phyloP scores from a whole-genome alignment of 345 rosid species.

The Dovyalis caffra region DNA sequence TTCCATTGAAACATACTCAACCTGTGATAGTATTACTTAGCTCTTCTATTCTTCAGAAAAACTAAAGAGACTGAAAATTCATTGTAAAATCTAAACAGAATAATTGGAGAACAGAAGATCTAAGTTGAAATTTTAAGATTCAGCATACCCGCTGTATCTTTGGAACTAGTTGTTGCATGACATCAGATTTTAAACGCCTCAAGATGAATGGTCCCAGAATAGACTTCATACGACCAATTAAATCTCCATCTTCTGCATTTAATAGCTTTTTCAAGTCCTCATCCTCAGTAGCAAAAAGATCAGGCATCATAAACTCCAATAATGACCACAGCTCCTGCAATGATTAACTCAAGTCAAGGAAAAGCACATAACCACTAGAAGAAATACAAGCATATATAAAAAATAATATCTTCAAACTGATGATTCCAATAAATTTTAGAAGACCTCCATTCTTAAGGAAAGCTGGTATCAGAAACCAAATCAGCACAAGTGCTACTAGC shows the following conservation, averaged over 20 bases:
- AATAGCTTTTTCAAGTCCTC: constrained; percentile 85
- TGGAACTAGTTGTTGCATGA: constrained; percentile 95
- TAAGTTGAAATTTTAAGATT: neutral
- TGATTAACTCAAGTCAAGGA: constrained; percentile 19
- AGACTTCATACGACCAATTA: constrained; percentile 88
- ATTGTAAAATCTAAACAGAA: neutral
- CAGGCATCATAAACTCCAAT: constrained; percentile 95
- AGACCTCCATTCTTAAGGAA: neutral
- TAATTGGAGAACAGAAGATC: constrained; percentile 1
- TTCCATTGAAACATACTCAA: constrained; percentile 83
- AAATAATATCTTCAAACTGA: neutral
- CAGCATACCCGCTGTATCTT: constrained; percentile 76
- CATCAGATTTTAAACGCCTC: constrained; percentile 94
- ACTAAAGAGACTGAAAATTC: neutral
- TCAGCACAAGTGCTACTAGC: neutral
- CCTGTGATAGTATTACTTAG: constrained; percentile 47
- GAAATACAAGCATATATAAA: neutral
- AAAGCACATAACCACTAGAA: constrained; percentile 3
- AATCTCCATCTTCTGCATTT: constrained; percentile 76
- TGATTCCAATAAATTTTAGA: too few species aligned
- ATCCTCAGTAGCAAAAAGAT: constrained; percentile 88
- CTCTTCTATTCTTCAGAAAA: constrained; percentile 3
- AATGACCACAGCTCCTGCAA: constrained; percentile 93
- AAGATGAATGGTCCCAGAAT: constrained; percentile 93
- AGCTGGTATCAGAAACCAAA: neutral